Percentiles rank a stretch among this genome's conserved stretches.
phyloP scores from a whole-genome alignment of 1,139 yeast species.

The Kodamaea sp. region DNA sequence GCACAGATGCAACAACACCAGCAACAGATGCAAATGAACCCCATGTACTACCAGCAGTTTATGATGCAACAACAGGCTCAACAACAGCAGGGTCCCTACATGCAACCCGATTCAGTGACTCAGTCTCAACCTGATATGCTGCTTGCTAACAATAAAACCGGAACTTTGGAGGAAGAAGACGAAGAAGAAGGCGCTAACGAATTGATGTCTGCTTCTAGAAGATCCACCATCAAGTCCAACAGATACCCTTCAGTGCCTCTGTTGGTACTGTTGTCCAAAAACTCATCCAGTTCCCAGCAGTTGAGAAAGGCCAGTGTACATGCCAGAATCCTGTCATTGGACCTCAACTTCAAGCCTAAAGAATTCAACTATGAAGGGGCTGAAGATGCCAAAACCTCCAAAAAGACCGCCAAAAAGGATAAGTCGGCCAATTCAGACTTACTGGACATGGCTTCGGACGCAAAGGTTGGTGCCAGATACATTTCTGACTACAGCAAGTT shows the following conservation, averaged over 20 bases:
- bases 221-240: conserved; percentile 35
- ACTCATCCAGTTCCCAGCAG: conserved; percentile 3
- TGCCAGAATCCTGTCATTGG: conserved; percentile 27
- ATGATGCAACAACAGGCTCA: conserved; percentile 4
- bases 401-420: neutral
- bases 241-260: conserved; percentile 42
- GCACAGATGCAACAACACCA: conserved; percentile 11
- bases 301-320: conserved; percentile 7
- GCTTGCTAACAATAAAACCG: conserved; percentile 1
- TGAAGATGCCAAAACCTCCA: conserved; percentile 8
- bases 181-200: conserved; percentile 18
- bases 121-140: conserved; percentile 10
- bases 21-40: conserved; percentile 14
- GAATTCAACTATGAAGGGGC: conserved; percentile 15
- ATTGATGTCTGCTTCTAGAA: conserved; percentile 33
- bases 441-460: conserved; percentile 18
- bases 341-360: conserved; percentile 27
- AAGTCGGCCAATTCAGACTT: conserved; percentile 16
- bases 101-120: conserved; percentile 10
- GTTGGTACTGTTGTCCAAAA: conserved; percentile 10
- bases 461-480: conserved; percentile 20
- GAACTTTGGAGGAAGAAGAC: conserved; percentile 4
- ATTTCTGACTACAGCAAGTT: conserved; percentile 39
- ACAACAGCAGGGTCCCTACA: conserved; percentile 9
- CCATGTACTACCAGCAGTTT: conserved; percentile 12